Evolutionary conservation across 78 protist genomes (phyloP), one percentile per base, ranked within the genome.

Genomic region (slime mould (Dictyostelium discoideum)): DNA sequence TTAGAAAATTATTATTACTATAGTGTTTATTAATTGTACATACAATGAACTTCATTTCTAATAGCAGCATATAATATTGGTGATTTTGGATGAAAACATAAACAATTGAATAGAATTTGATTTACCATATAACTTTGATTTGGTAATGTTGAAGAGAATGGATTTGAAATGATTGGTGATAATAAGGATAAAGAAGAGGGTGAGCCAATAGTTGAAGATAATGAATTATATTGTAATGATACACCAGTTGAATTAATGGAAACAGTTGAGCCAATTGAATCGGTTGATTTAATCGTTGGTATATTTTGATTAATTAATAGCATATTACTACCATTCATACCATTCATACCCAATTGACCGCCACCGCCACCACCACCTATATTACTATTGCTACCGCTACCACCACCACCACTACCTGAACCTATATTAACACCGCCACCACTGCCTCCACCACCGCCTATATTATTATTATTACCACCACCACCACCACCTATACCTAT

Each of bases 71-170:
- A 90, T 32, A 82, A 6, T 3, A 69, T 54, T 3, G 88, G 87
- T 32, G 88, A 26, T 20, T n/a, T 90, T 32, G 95, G 95, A 72
- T 90, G 95, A 72, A 90, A 90, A 69, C 95, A 90, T n/a, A 90
- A 24, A 82, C 89, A 44, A 37, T 24, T 82, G 60, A 90, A 90
- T 63, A 90, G 42, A 1, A 77, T 84, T 60, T 84, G 87, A 84
- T 84, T 84, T 60, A 44, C 77, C 40, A 60, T 54, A 79, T 54
- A 79, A 37, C 26, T 44, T 44, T 39, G 84, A 79, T 79, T 79
- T 22, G 77, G 5, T 84, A 60, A n/a, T 32, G 18, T 57, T 16
- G 60, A 18, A 3, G 73, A 39, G 40, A 20, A 18, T 20, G 60
- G 14, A 40, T n/a, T 42, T 9, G 39, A 79, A 42, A 39, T 76